Evolutionary conservation across 768 basidiomycete genomes (phyloP), one percentile per base, ranked within the genome.

Genomic region (Mycena albidolilacea): DNA sequence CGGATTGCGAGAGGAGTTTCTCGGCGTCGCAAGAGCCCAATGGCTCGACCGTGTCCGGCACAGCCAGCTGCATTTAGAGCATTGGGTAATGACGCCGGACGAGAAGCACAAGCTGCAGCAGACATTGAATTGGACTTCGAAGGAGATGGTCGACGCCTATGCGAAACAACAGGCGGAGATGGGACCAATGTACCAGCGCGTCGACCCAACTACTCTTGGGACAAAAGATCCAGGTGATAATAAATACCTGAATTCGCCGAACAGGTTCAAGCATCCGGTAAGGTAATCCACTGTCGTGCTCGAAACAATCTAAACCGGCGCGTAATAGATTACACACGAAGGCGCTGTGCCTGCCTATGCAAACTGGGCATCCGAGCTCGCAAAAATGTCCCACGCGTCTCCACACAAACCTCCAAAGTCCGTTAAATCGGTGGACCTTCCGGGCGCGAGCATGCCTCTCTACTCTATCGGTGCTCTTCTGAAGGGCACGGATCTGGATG

Each of bases 61-160:
- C 9, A 41, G 46, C 8, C 68, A 64, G 68, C 61, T 75, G 6
- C 71, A 72, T 37, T 19, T 75, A 6, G 68, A 75, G 65, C 71
- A 73, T 37, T 75, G 75, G 75, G 68, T 75, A 5, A 75, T 73
- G 71, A 75, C 75, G 23, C 71, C 67, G 23, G 75, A 75, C 44
- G 71, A 75, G 69, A 75, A 75, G 62, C 46, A 48, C 15, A 17
- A 21, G 59, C 44, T 75, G 46, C 63, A 72, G 50, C 68, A 69
- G 37, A 55, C 61, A 9, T 55, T 75, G 21, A 52, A 68, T 0
- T 75, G 74, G 74, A 69, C 67, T 12, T 68, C 62, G 39, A 66
- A 63, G 68, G 74, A 75, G 1, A 75, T 75, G 74, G 65, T 75
- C 35, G 74, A 72, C 21, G 71, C 74, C 15, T 75, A 72, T 30